phyloP scores from a whole-genome alignment of 179 eudicot genomes.

The Patellifolia procumbens region DNA sequence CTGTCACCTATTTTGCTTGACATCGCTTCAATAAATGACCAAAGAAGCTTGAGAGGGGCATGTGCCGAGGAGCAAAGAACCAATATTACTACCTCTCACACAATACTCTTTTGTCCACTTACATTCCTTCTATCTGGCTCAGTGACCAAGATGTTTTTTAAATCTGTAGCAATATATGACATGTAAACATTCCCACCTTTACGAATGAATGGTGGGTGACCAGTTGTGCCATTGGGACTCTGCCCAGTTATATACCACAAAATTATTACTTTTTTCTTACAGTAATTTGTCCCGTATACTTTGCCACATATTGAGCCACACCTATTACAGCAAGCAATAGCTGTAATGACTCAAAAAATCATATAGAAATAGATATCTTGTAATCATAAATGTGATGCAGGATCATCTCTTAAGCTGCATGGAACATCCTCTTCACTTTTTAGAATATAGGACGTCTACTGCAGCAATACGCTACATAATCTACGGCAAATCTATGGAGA shows the following conservation, averaged over 20 bases:
- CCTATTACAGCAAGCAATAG: background rate
- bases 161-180: background rate
- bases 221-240: background rate
- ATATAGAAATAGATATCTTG: background rate
- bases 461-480: too few relatives aligned
- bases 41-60: background rate
- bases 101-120: background rate
- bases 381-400: background rate
- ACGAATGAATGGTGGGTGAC: background rate
- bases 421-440: too few relatives aligned
- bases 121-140: background rate
- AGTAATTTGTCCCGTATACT: background rate
- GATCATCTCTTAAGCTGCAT: too few relatives aligned
- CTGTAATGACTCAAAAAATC: background rate
- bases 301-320: background rate
- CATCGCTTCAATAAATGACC: background rate
- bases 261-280: too few relatives aligned
- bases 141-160: constrained; percentile 1
- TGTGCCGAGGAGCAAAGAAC: background rate
- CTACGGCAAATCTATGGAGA: too few relatives aligned
- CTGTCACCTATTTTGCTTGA: background rate
- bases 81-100: background rate
- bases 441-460: too few relatives aligned
- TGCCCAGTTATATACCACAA: background rate
- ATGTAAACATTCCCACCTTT: background rate